A percentile compares a stretch with the other conserved stretches of the same genome.
Evolutionary conservation across 2,329 filamentous ascomycete genomes (phyloP).

Genomic region (Lasiodiplodia theobromae): DNA sequence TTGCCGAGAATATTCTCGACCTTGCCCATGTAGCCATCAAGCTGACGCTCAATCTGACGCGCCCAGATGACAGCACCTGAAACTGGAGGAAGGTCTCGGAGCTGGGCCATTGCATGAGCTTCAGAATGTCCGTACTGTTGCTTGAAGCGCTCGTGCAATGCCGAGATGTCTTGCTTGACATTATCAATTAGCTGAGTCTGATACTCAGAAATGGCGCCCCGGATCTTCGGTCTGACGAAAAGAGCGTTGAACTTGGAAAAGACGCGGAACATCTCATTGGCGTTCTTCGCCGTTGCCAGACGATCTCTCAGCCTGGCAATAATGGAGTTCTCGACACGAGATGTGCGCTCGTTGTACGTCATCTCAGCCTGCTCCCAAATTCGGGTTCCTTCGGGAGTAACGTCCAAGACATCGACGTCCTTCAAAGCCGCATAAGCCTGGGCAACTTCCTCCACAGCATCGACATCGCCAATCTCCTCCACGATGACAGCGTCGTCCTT

Average conservation of each 20-base stretch:
- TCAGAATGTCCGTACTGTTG: conserved; percentile 98
- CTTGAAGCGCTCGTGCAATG: conserved; percentile 95
- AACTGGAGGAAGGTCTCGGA: conserved; percentile 93
- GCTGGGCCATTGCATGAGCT: conserved; percentile 95
- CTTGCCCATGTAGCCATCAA: conserved; percentile 97
- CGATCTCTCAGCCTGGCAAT: conserved; percentile 93
- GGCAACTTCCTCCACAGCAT: conserved; percentile 94
- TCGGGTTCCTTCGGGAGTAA: conserved; percentile 86
- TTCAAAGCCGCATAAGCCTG: conserved; percentile 94
- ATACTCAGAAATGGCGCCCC: conserved; percentile 96
- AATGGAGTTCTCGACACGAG: conserved; percentile 97
- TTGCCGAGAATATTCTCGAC: conserved; percentile 97
- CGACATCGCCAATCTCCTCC: conserved; percentile 95
- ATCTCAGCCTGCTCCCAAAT: conserved; percentile 94
- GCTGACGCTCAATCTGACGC: conserved; percentile 92
- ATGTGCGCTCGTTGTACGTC: conserved; percentile 95
- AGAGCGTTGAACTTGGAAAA: conserved; percentile 99
- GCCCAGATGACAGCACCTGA: conserved; percentile 98
- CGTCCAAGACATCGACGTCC: conserved; percentile 94
- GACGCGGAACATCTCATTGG: conserved; percentile 99
- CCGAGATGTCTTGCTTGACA: conserved; percentile 93
- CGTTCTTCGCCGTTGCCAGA: conserved; percentile 92
- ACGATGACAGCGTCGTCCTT: conserved; percentile 67
- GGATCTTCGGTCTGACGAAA: conserved; percentile 98
- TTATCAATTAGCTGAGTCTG: conserved; percentile 98